Percentiles rank a stretch among this genome's conserved stretches.
These are phyloP conservation scores for Geotrichum restrictum DNA, from an alignment of 1,139 yeast species.

Conservation along the genomic window DNA sequence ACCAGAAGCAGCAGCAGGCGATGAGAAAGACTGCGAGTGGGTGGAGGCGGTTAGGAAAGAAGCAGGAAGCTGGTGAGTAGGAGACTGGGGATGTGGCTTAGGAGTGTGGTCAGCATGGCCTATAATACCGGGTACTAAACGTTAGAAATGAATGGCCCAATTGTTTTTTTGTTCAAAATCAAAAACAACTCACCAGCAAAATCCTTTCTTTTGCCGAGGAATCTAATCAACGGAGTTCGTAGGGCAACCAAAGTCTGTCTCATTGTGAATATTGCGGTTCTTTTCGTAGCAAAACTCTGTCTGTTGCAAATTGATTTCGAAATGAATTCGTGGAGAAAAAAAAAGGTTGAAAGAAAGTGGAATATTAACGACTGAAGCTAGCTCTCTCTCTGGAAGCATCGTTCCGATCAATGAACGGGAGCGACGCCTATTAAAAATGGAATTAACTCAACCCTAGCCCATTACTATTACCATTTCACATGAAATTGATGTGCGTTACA, in stretches of 20 bases:
- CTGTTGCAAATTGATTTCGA: not conserved
- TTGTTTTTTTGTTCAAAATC: no score
- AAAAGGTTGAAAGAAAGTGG: not conserved
- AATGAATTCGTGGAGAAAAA: not conserved
- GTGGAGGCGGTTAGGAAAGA: conserved; percentile 45
- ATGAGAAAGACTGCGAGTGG: conserved; percentile 40
- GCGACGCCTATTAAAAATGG: no score
- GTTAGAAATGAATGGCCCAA: not conserved
- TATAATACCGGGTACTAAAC: conserved; percentile 17
- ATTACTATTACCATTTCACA: no score
- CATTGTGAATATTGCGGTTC: conserved; percentile 27
- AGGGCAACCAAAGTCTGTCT: conserved; percentile 31
- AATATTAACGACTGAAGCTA: no score
- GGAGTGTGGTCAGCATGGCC: conserved; percentile 40
- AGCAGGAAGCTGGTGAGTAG: conserved; percentile 46
- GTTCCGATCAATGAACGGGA: not conserved
- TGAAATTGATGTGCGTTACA: no score
- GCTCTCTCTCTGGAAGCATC: no score
- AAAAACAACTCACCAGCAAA: conserved; percentile 28
- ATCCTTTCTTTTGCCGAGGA: conserved; percentile 40
- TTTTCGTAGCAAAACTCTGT: no score
- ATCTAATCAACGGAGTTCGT: conserved; percentile 41
- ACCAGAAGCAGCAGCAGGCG: conserved; percentile 45
- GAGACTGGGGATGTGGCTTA: conserved; percentile 47
- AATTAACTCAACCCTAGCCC: not conserved